These are phyloP conservation scores for Paecilomyces fulvus DNA, from an alignment of 2,329 filamentous ascomycete species.

Conservation along the genomic window DNA sequence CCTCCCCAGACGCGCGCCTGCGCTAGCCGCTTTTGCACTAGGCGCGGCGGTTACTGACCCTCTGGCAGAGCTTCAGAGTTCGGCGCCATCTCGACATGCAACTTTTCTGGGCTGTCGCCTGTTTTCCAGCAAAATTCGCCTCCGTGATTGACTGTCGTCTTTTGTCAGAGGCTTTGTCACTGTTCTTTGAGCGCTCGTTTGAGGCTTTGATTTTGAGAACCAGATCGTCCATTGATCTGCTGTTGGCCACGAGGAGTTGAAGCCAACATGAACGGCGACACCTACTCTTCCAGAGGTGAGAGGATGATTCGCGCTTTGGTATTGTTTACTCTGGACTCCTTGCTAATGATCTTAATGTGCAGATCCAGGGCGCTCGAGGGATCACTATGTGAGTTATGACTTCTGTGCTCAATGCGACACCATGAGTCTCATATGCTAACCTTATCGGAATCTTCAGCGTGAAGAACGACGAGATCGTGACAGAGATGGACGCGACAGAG, in stretches of 20 bases:
- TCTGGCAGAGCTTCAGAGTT: conserved; percentile 1
- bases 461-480: conserved; percentile 40
- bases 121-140: conserved; percentile 1
- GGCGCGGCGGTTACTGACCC: conserved; percentile 3
- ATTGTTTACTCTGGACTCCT: conserved; percentile 17
- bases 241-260: not conserved
- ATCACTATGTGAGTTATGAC: conserved; percentile 42
- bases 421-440: conserved; percentile 10
- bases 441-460: conserved; percentile 26
- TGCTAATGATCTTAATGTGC: conserved; percentile 25
- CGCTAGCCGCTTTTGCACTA: conserved; percentile 13
- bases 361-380: conserved; percentile 47
- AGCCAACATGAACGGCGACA: conserved; percentile 72
- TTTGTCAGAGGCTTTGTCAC: not conserved
- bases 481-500: conserved; percentile 36
- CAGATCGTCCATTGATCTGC: conserved; percentile 3
- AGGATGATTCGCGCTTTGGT: conserved; percentile 1
- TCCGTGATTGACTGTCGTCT: not conserved
- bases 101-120: conserved; percentile 22
- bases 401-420: conserved; percentile 1
- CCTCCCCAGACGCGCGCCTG: conserved; percentile 9
- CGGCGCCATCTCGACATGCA: conserved; percentile 18
- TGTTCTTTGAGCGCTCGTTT: not conserved
- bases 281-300: conserved; percentile 69
- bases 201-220: conserved; percentile 10